These are phyloP conservation scores for Cyclospora cayetanensis DNA, from an alignment of 169 alveolate genomes.

Conservation along the genomic window DNA sequence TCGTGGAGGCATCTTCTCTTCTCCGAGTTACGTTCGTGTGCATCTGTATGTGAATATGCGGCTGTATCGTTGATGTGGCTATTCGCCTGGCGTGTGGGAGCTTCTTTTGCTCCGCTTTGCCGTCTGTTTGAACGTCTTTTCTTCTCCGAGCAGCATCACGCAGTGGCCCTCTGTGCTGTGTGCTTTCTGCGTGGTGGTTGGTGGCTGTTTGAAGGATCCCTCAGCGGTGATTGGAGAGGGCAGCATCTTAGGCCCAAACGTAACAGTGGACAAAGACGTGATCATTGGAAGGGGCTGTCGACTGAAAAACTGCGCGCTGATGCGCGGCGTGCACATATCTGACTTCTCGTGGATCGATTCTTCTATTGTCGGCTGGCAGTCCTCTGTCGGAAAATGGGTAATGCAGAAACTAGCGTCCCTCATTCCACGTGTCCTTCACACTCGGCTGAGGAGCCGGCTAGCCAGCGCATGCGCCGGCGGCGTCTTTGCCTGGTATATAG, in stretches of 20 bases:
- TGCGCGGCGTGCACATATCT: slow-evolving; percentile 85
- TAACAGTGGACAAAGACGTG: slow-evolving; percentile 92
- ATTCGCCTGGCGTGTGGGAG: too few relatives aligned
- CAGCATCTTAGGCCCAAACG: slow-evolving; percentile 93
- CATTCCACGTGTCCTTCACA: neutral
- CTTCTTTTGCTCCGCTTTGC: too few relatives aligned
- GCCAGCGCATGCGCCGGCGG: neutral
- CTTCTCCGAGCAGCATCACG: too few relatives aligned
- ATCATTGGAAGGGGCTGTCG: slow-evolving; percentile 93
- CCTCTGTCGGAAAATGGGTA: slow-evolving; percentile 94
- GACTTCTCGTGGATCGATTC: slow-evolving; percentile 86
- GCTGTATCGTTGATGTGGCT: too few relatives aligned
- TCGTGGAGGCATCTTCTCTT: too few relatives aligned
- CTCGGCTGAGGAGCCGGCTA: neutral
- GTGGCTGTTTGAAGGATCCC: slow-evolving; percentile 26
- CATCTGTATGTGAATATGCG: too few relatives aligned
- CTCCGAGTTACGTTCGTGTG: too few relatives aligned
- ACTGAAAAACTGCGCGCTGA: slow-evolving; percentile 86
- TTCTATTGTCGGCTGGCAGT: slow-evolving; percentile 94
- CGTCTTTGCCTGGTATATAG: neutral
- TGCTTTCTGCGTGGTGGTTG: neutral
- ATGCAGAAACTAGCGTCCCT: neutral
- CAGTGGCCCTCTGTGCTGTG: too few relatives aligned
- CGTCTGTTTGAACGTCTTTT: too few relatives aligned
- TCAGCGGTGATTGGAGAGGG: slow-evolving; percentile 87